phyloP scores from a whole-genome alignment of 805 yeast genomes.

The Wickerhamomyces canadensis region DNA sequence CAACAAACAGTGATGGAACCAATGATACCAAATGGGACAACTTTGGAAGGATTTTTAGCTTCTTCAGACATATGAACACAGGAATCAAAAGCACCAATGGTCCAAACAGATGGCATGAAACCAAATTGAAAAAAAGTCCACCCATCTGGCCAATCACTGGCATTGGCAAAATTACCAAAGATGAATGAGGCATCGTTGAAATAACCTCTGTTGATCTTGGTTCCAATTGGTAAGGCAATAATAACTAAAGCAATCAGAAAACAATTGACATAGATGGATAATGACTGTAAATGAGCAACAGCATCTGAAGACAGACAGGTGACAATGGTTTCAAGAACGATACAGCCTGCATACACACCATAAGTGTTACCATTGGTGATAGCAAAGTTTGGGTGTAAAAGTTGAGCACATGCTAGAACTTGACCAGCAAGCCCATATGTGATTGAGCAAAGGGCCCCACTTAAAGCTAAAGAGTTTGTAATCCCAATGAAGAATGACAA shows the following conservation, averaged over 20 bases:
- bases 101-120: constrained; percentile 69
- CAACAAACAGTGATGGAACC: constrained; percentile 54
- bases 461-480: constrained; percentile 58
- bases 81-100: constrained; percentile 69
- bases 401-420: constrained; percentile 46
- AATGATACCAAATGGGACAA: constrained; percentile 62
- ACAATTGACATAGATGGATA: constrained; percentile 47
- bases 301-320: constrained; percentile 49
- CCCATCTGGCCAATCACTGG: constrained; percentile 51
- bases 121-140: constrained; percentile 47
- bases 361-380: constrained; percentile 46
- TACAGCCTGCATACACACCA: constrained; percentile 55
- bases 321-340: constrained; percentile 40
- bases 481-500: constrained; percentile 57
- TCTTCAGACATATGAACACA: constrained; percentile 74
- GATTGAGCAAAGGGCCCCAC: constrained; percentile 59
- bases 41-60: constrained; percentile 53
- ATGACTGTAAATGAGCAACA: constrained; percentile 49
- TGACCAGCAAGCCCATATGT: constrained; percentile 59
- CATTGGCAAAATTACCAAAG: constrained; percentile 46
- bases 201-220: constrained; percentile 22
- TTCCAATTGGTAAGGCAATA: constrained; percentile 58
- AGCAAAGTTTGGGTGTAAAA: constrained; percentile 38
- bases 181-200: constrained; percentile 49
- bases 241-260: constrained; percentile 44